phyloP scores from a whole-genome alignment of 2,329 filamentous ascomycete species.

The Trichoderma endophyticum region DNA sequence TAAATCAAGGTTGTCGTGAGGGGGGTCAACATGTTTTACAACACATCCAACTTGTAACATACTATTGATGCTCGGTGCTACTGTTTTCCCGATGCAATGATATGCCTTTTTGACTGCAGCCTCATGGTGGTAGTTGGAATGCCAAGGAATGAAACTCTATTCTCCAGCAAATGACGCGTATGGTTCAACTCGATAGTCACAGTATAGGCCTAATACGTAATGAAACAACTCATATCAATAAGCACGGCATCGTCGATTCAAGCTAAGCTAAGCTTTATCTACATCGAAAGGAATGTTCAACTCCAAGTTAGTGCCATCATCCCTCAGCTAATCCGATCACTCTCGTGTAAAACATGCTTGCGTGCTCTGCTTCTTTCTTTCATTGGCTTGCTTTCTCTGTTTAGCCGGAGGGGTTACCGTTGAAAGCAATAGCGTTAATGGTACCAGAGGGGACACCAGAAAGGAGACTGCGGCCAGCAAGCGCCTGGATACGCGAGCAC shows the following conservation, averaged over 20 bases:
- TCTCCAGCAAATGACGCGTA: not conserved
- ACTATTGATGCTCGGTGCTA: not conserved
- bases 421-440: slow-evolving; percentile 44
- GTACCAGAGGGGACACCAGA: slow-evolving; percentile 32
- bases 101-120: not conserved
- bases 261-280: not conserved
- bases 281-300: not conserved
- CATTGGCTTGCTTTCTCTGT: not conserved
- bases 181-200: not conserved
- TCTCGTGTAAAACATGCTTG: not conserved
- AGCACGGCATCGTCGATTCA: not conserved
- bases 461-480: slow-evolving; percentile 37
- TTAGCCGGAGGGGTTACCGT: slow-evolving; percentile 33
- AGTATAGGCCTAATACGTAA: not conserved
- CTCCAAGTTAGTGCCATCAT: not conserved
- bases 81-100: not conserved
- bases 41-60: not conserved
- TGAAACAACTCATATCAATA: not conserved
- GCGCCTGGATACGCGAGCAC: slow-evolving; percentile 26
- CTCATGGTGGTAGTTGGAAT: not conserved
- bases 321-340: not conserved
- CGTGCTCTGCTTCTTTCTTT: not conserved
- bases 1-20: not conserved
- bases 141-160: not conserved
- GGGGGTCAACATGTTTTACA: not conserved